Evolutionary conservation across 768 basidiomycete genomes (phyloP).

Genomic region (Phanerochaete sordida): DNA sequence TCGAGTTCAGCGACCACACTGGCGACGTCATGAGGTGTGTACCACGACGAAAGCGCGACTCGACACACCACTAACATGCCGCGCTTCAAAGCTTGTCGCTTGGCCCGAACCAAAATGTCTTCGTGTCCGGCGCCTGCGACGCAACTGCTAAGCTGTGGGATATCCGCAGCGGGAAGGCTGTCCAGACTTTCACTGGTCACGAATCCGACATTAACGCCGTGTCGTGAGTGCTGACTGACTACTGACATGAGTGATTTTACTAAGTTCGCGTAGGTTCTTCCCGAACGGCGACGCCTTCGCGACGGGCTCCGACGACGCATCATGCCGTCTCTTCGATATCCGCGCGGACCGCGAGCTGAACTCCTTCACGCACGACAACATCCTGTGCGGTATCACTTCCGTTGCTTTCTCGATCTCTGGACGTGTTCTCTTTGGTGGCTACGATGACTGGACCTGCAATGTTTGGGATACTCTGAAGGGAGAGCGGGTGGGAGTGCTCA

Average conservation of each 20-base stretch:
- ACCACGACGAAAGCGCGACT: not conserved
- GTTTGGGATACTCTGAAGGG: constrained; percentile 99
- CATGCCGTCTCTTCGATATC: constrained; percentile 96
- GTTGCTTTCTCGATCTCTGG: constrained; percentile 99
- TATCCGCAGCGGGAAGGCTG: constrained; percentile 94
- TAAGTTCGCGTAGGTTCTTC: constrained; percentile 73
- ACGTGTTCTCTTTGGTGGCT: constrained; percentile 95
- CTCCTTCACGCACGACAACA: constrained; percentile 97
- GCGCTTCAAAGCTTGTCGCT: constrained; percentile 71
- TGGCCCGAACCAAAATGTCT: constrained; percentile 89
- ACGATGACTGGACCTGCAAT: constrained; percentile 99
- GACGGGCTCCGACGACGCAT: constrained; percentile 97
- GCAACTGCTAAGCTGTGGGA: constrained; percentile 99
- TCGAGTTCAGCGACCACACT: constrained; percentile 99
- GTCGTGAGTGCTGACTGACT: constrained; percentile 58
- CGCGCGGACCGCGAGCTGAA: constrained; percentile 97
- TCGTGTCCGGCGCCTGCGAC: constrained; percentile 99
- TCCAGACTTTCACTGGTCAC: constrained; percentile 97
- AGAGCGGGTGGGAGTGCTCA: constrained; percentile 94
- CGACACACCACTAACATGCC: not conserved
- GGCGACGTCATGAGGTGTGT: constrained; percentile 99
- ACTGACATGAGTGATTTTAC: not conserved
- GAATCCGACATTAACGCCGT: constrained; percentile 99
- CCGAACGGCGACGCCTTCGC: constrained; percentile 99
- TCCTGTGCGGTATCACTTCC: constrained; percentile 97